A percentile compares a stretch with the other conserved stretches of the same genome.
These are phyloP conservation scores for Phyllosticta ampelicida DNA, from an alignment of 2,329 filamentous ascomycete genomes.

Conservation along the genomic window DNA sequence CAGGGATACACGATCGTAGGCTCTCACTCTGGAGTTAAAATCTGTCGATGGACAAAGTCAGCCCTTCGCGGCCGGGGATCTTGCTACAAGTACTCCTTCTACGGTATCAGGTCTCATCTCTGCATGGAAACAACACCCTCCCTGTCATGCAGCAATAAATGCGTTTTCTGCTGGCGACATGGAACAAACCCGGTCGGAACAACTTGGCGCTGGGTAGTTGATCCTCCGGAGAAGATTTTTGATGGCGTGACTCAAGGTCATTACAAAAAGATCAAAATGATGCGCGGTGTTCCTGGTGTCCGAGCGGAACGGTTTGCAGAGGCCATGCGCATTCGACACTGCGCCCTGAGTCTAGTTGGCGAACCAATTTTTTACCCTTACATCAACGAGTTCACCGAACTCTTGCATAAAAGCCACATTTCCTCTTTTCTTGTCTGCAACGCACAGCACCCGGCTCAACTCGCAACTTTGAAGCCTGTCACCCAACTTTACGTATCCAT, in stretches of 20 bases:
- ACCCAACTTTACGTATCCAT: slow-evolving; percentile 96
- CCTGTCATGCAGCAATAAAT: slow-evolving; percentile 94
- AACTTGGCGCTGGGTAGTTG: slow-evolving; percentile 92
- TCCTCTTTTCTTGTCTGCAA: slow-evolving; percentile 96
- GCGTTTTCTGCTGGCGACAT: slow-evolving; percentile 97
- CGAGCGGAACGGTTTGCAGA: slow-evolving; percentile 85
- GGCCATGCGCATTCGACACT: slow-evolving; percentile 87
- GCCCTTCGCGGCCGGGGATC: slow-evolving; percentile 85
- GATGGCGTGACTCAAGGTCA: slow-evolving; percentile 81
- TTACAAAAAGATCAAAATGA: slow-evolving; percentile 96
- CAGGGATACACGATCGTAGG: slow-evolving; percentile 95
- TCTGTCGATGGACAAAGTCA: slow-evolving; percentile 97
- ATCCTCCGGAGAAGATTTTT: slow-evolving; percentile 83
- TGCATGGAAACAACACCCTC: slow-evolving; percentile 98
- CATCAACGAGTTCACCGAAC: slow-evolving; percentile 80
- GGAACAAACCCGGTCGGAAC: slow-evolving; percentile 95
- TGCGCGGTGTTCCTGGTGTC: slow-evolving; percentile 87
- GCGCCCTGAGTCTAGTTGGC: slow-evolving; percentile 81
- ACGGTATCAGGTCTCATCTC: slow-evolving; percentile 89
- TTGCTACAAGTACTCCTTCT: slow-evolving; percentile 97
- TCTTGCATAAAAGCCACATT: slow-evolving; percentile 79
- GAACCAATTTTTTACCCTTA: slow-evolving; percentile 99
- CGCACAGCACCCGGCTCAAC: slow-evolving; percentile 86
- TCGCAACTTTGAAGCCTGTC: slow-evolving; percentile 69
- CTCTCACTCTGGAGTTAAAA: slow-evolving; percentile 92